These are phyloP conservation scores for Lachnellula cervina DNA, from an alignment of 2,329 filamentous ascomycete species.

Conservation along the genomic window DNA sequence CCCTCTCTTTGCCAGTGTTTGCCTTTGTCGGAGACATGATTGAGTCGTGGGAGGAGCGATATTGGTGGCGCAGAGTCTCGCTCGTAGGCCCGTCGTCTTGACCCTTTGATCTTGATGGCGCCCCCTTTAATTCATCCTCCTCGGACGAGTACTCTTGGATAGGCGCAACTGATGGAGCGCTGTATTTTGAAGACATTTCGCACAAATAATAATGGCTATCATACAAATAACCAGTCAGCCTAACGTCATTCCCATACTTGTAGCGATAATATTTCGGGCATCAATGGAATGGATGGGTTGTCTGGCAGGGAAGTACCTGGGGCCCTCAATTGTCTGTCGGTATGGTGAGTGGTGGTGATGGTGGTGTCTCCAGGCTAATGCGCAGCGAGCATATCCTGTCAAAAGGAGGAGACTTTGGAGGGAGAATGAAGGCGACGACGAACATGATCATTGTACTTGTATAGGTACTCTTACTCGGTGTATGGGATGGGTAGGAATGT, in stretches of 20 bases:
- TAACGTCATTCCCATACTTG: too few relatives aligned
- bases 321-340: conserved; percentile 14
- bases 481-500: conserved; percentile 8
- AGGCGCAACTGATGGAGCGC: conserved; percentile 21
- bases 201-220: neutral
- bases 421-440: conserved; percentile 6
- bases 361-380: conserved; percentile 15
- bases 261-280: neutral
- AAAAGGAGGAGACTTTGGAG: neutral
- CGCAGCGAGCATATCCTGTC: conserved; percentile 13
- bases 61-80: conserved; percentile 12
- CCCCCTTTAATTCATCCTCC: conserved; percentile 25
- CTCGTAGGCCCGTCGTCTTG: conserved; percentile 10
- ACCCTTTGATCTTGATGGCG: conserved; percentile 8
- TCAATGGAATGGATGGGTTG: neutral
- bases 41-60: conserved; percentile 10
- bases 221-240: too few relatives aligned
- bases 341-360: conserved; percentile 11
- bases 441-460: conserved; percentile 13
- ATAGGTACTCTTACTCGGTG: conserved; percentile 7
- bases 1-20: conserved; percentile 23
- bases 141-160: conserved; percentile 27
- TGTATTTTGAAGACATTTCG: conserved; percentile 28
- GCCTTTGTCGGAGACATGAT: conserved; percentile 19
- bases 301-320: conserved; percentile 19